Conservation (phyloP, 176 grass and related monocot genomes). For the Stipa capillata region DNA sequence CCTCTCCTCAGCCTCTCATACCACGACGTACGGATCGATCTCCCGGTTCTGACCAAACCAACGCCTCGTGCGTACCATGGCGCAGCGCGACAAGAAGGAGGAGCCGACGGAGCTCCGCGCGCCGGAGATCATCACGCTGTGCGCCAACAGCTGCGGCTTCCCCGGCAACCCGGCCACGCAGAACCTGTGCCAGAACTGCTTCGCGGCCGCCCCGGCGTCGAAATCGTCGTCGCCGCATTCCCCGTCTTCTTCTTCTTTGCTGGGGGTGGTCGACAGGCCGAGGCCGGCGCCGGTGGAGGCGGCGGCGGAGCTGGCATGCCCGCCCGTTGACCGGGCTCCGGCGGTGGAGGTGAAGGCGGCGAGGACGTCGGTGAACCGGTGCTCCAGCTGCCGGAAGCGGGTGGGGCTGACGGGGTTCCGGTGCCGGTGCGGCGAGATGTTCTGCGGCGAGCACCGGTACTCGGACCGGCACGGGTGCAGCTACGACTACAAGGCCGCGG, state of each 20-base stretch:
- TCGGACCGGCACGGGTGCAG: conserved; percentile 79
- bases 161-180: conserved; percentile 66
- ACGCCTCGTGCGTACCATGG: conserved; percentile 36
- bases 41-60: not conserved
- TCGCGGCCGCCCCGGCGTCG: conserved; percentile 11
- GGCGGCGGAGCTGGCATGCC: not conserved
- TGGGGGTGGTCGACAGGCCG: not conserved
- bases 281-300: not conserved
- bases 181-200: conserved; percentile 70
- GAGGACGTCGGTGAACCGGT: conserved; percentile 48
- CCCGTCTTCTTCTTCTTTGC: not conserved
- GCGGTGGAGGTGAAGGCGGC: not conserved
- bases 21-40: not conserved
- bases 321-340: not conserved
- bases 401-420: conserved; percentile 81
- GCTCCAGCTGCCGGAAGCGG: conserved; percentile 69
- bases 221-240: not conserved
- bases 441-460: conserved; percentile 95
- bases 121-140: conserved; percentile 69
- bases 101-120: conserved; percentile 69
- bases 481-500: conserved; percentile 84
- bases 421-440: conserved; percentile 81
- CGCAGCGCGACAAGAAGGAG: conserved; percentile 82
- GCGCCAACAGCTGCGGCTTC: conserved; percentile 89
- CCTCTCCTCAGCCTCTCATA: not conserved